These are phyloP conservation scores for Phytophthora colocasiae DNA, from an alignment of 352 stramenopile genomes.

Conservation along the genomic window DNA sequence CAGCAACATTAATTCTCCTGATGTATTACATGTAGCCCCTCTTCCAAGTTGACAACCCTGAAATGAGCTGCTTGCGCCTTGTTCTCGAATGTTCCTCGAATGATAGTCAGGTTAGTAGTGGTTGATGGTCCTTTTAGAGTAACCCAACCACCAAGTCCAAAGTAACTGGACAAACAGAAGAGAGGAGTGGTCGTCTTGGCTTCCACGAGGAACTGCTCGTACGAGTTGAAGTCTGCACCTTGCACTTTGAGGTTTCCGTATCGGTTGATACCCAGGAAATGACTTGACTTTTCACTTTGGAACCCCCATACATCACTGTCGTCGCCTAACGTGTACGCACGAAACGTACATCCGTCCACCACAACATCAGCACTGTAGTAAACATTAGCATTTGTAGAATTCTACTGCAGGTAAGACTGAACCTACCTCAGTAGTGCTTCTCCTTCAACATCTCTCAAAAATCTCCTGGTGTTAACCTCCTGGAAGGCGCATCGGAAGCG, in stretches of 20 bases:
- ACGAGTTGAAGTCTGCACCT: constrained; percentile 68
- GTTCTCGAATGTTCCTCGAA: constrained; percentile 72
- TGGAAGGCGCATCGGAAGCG: constrained; percentile 82
- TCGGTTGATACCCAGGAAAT: constrained; percentile 78
- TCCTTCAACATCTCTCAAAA: constrained; percentile 68
- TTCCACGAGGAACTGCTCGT: constrained; percentile 82
- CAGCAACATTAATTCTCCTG: too few relatives aligned
- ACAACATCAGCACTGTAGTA: constrained; percentile 67
- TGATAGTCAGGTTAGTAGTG: constrained; percentile 47
- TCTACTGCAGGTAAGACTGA: too few relatives aligned
- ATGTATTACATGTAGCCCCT: constrained; percentile 21
- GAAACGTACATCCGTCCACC: constrained; percentile 68
- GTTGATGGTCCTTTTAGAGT: constrained; percentile 21
- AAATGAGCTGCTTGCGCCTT: constrained; percentile 65
- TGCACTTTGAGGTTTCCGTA: constrained; percentile 73
- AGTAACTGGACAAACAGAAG: constrained; percentile 77
- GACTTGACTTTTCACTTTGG: constrained; percentile 69
- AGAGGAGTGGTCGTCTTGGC: constrained; percentile 55
- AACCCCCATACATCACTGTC: constrained; percentile 83
- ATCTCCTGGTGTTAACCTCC: constrained; percentile 54
- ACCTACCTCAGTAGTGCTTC: constrained; percentile 62
- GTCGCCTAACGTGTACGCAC: constrained; percentile 79
- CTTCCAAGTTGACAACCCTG: constrained; percentile 63
- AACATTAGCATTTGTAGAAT: background rate
- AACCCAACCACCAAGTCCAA: constrained; percentile 77